Evolutionary conservation across 108 stramenopile species (phyloP).

Genomic region (Nannochloropsis oceanica): DNA sequence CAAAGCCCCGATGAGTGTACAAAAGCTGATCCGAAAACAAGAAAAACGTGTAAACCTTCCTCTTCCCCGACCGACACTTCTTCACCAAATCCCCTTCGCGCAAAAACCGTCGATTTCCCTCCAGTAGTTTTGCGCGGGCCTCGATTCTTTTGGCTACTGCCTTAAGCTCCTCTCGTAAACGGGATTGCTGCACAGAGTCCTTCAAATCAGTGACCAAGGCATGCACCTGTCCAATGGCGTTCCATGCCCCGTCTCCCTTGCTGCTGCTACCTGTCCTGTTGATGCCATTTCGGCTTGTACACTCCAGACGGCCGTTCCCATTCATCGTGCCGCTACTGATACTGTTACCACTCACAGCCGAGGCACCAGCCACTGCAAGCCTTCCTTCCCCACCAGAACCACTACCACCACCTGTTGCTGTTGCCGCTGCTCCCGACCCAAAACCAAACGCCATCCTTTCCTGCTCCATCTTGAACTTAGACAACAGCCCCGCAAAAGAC

Average conservation of each 20-base stretch:
- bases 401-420: background rate
- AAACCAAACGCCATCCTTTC: background rate
- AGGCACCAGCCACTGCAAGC: background rate
- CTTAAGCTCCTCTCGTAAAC: slow-evolving; percentile 43
- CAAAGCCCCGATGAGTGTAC: slow-evolving; percentile 42
- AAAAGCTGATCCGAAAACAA: slow-evolving; percentile 73
- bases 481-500: slow-evolving; percentile 18
- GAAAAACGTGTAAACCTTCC: slow-evolving; percentile 64
- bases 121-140: slow-evolving; percentile 55
- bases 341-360: background rate
- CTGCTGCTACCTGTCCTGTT: background rate
- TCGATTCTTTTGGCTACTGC: slow-evolving; percentile 49
- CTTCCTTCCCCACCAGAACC: slow-evolving; percentile 5
- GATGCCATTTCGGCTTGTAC: background rate
- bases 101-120: slow-evolving; percentile 62
- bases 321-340: background rate
- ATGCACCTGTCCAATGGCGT: slow-evolving; percentile 47
- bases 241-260: background rate
- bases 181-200: slow-evolving; percentile 38
- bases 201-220: slow-evolving; percentile 47
- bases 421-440: background rate
- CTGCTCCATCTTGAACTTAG: slow-evolving; percentile 2
- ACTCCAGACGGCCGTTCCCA: background rate
- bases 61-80: slow-evolving; percentile 53
- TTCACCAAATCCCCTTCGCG: slow-evolving; percentile 71